Conservation (phyloP, 2,329 filamentous ascomycete species). For the Zelopaecilomyces penicillatus region DNA sequence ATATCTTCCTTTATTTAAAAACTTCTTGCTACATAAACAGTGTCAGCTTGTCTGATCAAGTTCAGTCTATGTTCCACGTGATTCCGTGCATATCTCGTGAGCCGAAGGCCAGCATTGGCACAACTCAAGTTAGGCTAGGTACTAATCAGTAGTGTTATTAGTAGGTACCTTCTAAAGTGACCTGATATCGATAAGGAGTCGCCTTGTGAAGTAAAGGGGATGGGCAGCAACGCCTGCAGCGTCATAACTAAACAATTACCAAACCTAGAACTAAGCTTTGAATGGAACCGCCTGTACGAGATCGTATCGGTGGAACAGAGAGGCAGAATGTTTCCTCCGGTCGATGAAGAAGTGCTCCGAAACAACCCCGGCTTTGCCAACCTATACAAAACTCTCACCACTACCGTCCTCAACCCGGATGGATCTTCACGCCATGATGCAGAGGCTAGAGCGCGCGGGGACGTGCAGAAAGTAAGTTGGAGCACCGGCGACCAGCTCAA, state of each 20-base stretch:
- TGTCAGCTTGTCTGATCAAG: constrained; percentile 9
- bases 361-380: constrained; percentile 53
- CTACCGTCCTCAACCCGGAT: constrained; percentile 46
- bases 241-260: neutral
- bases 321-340: constrained; percentile 45
- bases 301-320: neutral
- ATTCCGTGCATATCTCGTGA: constrained; percentile 26
- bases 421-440: constrained; percentile 47
- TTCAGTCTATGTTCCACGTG: constrained; percentile 22
- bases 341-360: constrained; percentile 45
- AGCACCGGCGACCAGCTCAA: neutral
- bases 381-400: constrained; percentile 47
- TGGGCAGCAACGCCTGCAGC: no score
- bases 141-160: no score
- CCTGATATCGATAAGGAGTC: no score
- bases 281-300: no score
- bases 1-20: no score
- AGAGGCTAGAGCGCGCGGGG: constrained; percentile 41
- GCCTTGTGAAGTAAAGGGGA: no score
- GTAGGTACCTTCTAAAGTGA: no score
- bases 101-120: neutral
- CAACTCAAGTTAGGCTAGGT: no score
- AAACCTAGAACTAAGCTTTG: neutral
- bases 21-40: no score
- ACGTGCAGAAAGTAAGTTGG: constrained; percentile 37